Evolutionary conservation across 73 alveolate species (phyloP).

Genomic region (Tetrahymena borealis): DNA sequence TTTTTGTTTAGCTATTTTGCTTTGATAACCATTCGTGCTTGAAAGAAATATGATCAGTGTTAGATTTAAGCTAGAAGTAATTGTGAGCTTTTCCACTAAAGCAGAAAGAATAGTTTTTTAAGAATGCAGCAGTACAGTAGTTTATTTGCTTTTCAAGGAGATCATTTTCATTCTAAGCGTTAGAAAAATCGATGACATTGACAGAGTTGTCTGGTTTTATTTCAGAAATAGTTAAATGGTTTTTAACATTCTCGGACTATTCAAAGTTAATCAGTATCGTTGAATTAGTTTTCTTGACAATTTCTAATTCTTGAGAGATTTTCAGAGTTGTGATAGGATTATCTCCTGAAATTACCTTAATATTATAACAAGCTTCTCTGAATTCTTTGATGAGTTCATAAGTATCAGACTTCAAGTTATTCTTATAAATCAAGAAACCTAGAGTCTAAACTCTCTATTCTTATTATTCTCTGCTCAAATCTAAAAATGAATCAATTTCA

Average conservation of each 20-base stretch:
- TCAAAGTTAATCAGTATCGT: neutral
- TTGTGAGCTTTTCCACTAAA: neutral
- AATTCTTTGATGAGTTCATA: conserved; percentile 40
- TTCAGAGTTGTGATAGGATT: conserved; percentile 72
- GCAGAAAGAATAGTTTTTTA: neutral
- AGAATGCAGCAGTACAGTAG: neutral
- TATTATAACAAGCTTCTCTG: conserved; percentile 30
- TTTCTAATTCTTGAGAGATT: conserved; percentile 61
- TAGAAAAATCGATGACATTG: neutral
- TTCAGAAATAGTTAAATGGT: neutral
- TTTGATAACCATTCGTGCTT: neutral
- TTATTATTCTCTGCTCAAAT: conserved; percentile 49
- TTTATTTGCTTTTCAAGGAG: neutral
- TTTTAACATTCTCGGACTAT: neutral
- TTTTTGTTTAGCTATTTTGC: neutral
- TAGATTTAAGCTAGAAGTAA: neutral
- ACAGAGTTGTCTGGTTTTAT: neutral
- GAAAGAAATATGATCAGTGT: neutral
- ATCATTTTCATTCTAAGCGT: neutral
- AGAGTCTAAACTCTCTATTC: conserved; percentile 48
- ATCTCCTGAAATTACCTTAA: conserved; percentile 72
- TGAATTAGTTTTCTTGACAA: conserved; percentile 20
- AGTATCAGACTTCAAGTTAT: conserved; percentile 59
- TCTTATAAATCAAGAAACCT: conserved; percentile 63
- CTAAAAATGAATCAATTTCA: conserved; percentile 39